Percentiles rank a stretch among this genome's conserved stretches.
Evolutionary conservation across 768 basidiomycete species (phyloP).

Genomic region (Tylopilus plumbeoviolaceoides): DNA sequence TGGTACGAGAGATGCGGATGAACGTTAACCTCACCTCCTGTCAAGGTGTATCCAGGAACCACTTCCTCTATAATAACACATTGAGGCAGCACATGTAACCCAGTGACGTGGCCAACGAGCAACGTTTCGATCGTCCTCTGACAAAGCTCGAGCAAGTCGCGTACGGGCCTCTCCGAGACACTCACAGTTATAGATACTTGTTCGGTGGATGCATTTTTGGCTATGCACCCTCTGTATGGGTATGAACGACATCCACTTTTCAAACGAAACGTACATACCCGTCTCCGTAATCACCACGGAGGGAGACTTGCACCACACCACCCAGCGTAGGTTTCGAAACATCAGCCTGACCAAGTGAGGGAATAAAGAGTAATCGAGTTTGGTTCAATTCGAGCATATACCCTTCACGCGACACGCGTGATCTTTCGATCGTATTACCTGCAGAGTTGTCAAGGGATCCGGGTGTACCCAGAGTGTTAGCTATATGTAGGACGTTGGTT

Average conservation of each 20-base stretch:
- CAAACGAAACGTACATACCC: slow-evolving; percentile 18
- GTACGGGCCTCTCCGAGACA: neutral
- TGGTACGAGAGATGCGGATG: neutral
- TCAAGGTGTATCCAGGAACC: slow-evolving; percentile 15
- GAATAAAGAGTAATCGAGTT: slow-evolving; percentile 26
- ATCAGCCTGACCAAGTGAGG: neutral
- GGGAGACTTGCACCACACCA: slow-evolving; percentile 23
- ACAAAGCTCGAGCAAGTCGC: neutral
- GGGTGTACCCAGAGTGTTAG: neutral
- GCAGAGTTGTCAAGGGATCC: neutral
- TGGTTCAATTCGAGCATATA: slow-evolving; percentile 20
- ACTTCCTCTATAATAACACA: slow-evolving; percentile 10
- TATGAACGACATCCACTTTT: slow-evolving; percentile 2
- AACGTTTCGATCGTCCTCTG: slow-evolving; percentile 27
- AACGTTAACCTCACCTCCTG: slow-evolving; percentile 18
- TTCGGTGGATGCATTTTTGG: slow-evolving; percentile 1
- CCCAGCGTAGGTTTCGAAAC: slow-evolving; percentile 4
- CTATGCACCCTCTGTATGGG: slow-evolving; percentile 4
- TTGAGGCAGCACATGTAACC: slow-evolving; percentile 11
- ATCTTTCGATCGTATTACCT: neutral
- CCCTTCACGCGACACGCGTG: neutral
- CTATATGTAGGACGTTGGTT: neutral
- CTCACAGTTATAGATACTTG: slow-evolving; percentile 22
- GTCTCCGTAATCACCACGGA: slow-evolving; percentile 13
- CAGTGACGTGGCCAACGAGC: slow-evolving; percentile 17